These are phyloP conservation scores for Beauveria caledonica DNA, from an alignment of 2,329 filamentous ascomycete genomes.

Conservation along the genomic window DNA sequence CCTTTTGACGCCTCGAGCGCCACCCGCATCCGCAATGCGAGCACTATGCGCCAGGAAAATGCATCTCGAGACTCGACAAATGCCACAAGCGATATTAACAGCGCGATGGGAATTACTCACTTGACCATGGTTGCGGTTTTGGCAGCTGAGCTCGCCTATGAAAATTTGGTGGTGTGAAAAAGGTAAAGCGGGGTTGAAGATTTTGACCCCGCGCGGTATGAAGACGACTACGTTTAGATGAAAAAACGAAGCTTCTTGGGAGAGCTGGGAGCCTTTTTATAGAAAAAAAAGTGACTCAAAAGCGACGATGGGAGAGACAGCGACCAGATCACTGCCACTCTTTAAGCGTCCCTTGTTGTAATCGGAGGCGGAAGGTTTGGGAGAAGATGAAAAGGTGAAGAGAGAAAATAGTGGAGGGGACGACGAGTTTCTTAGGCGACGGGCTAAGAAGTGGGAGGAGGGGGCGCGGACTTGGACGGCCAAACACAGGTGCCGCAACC, in stretches of 20 bases:
- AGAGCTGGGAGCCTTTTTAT: constrained; percentile 10
- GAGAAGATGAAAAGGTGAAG: constrained; percentile 19
- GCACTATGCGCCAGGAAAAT: not conserved
- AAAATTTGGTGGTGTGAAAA: constrained; percentile 26
- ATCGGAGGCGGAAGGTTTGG: constrained; percentile 16
- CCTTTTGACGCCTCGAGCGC: not conserved
- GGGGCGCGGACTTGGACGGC: not conserved
- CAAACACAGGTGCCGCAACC: constrained; percentile 1
- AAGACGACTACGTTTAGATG: constrained; percentile 8
- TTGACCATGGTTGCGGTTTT: constrained; percentile 99
- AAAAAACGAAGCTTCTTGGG: constrained; percentile 7
- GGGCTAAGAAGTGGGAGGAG: constrained; percentile 13
- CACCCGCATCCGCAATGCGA: not conserved
- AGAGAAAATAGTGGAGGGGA: constrained; percentile 20
- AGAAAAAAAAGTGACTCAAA: constrained; percentile 21
- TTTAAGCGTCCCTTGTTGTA: constrained; percentile 29
- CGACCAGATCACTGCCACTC: constrained; percentile 31
- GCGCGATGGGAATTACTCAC: constrained; percentile 55
- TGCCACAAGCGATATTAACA: not conserved
- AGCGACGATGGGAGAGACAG: constrained; percentile 30
- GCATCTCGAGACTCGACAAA: not conserved
- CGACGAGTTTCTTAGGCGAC: constrained; percentile 12
- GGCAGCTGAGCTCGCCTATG: constrained; percentile 36
- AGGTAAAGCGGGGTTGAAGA: constrained; percentile 38
- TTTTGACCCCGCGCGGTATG: constrained; percentile 18